Evolutionary conservation across 495 filamentous ascomycete species (phyloP).

Genomic region (Aspergillus sclerotiicarbonarius): DNA sequence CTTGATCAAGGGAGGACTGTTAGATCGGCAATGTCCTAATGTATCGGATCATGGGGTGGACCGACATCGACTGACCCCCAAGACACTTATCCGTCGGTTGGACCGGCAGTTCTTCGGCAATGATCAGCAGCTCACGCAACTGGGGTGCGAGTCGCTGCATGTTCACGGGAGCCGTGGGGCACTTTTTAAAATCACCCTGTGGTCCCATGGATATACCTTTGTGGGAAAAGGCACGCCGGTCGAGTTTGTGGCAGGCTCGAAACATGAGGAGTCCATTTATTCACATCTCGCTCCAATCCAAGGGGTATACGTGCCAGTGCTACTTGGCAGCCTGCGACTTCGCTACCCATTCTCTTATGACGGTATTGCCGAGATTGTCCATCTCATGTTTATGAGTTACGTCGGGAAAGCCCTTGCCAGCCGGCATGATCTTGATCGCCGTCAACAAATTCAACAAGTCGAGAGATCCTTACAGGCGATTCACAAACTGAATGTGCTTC

Average conservation of each 20-base stretch:
- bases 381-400: constrained; percentile 36
- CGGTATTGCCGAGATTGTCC: constrained; percentile 28
- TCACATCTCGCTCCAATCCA: constrained; percentile 30
- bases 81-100: constrained; percentile 10
- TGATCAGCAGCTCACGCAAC: constrained; percentile 18
- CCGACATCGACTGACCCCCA: constrained; percentile 10
- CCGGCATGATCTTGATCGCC: constrained; percentile 6
- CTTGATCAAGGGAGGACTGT: constrained; percentile 26
- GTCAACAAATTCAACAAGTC: constrained; percentile 12
- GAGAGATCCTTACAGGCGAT: constrained; percentile 19
- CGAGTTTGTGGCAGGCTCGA: constrained; percentile 22
- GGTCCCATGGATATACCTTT: constrained; percentile 48
- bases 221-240: constrained; percentile 41
- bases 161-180: constrained; percentile 34
- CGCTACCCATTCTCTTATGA: constrained; percentile 33
- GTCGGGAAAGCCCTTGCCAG: constrained; percentile 21
- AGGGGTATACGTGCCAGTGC: constrained; percentile 33
- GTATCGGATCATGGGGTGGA: constrained; percentile 24
- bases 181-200: constrained; percentile 44
- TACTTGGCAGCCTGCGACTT: constrained; percentile 34
- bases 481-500: constrained; percentile 19
- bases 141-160: constrained; percentile 40
- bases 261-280: constrained; percentile 35
- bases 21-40: constrained; percentile 44
- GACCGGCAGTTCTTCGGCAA: constrained; percentile 22